Evolutionary conservation across 176 grass and related monocot species (phyloP).

Genomic region (Phragmites australis): DNA sequence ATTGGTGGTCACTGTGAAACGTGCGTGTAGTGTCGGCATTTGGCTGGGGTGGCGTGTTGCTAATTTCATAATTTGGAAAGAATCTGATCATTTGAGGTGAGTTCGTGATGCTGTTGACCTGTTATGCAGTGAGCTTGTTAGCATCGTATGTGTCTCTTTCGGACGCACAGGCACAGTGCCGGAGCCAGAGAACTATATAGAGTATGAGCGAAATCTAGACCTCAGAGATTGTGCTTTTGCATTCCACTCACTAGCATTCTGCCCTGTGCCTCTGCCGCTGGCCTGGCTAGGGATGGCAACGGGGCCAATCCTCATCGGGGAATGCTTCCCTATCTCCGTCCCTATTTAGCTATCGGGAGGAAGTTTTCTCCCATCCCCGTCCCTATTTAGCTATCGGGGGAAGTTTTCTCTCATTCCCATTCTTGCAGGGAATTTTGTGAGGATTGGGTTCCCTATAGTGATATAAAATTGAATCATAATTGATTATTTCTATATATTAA

Average conservation of each 20-base stretch:
- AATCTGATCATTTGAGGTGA: conserved; percentile 19
- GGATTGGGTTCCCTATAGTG: too few species aligned
- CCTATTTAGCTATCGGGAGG: too few species aligned
- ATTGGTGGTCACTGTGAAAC: not conserved
- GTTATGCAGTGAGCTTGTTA: not conserved
- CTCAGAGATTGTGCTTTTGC: not conserved
- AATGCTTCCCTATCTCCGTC: too few species aligned
- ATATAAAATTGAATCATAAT: too few species aligned
- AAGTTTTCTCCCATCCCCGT: too few species aligned
- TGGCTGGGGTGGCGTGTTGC: conserved; percentile 7
- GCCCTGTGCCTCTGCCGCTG: not conserved
- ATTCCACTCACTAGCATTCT: not conserved
- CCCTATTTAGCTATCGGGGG: too few species aligned
- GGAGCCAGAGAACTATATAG: not conserved
- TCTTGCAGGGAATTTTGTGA: too few species aligned
- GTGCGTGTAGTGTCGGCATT: conserved; percentile 3
- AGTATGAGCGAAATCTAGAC: not conserved
- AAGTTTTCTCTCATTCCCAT: too few species aligned
- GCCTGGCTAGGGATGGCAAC: too few species aligned
- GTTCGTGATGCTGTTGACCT: conserved; percentile 10
- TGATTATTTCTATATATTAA: too few species aligned
- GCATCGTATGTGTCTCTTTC: not conserved
- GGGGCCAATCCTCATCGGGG: too few species aligned
- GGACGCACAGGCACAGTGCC: not conserved
- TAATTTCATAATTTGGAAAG: not conserved